Evolutionary conservation across 2,329 filamentous ascomycete species (phyloP).

Genomic region (Trichoderma simmonsii): DNA sequence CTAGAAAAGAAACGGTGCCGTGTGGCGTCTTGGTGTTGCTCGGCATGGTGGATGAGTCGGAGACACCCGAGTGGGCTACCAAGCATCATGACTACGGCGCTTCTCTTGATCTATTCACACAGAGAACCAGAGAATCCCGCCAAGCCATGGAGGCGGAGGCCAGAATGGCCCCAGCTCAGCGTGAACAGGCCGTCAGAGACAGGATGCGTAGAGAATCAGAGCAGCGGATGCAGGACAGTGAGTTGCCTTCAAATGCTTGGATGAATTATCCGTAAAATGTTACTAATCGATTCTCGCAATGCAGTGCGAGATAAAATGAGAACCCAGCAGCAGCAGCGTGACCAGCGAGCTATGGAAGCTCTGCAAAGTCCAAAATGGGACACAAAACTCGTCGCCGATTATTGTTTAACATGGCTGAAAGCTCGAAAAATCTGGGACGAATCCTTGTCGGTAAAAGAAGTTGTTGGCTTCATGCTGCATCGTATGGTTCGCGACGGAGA

Average conservation of each 20-base stretch:
- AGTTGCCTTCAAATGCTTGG: slow-evolving; percentile 23
- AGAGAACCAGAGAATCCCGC: slow-evolving; percentile 39
- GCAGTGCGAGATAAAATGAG: slow-evolving; percentile 44
- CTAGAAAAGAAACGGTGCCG: slow-evolving; percentile 51
- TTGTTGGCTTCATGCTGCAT: slow-evolving; percentile 47
- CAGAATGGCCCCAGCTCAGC: slow-evolving; percentile 41
- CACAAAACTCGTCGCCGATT: slow-evolving; percentile 43
- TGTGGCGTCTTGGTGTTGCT: slow-evolving; percentile 59
- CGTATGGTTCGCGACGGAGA: slow-evolving; percentile 50
- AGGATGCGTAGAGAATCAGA: slow-evolving; percentile 42
- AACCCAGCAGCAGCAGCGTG: slow-evolving; percentile 40
- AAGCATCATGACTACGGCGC: slow-evolving; percentile 37
- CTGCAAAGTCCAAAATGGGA: slow-evolving; percentile 54
- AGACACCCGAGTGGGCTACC: slow-evolving; percentile 55
- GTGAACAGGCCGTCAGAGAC: slow-evolving; percentile 39
- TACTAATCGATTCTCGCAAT: background rate
- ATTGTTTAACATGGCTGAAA: slow-evolving; percentile 45
- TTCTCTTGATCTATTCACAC: slow-evolving; percentile 32
- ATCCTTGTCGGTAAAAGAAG: slow-evolving; percentile 36
- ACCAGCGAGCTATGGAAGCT: slow-evolving; percentile 48
- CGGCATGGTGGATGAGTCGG: slow-evolving; percentile 45
- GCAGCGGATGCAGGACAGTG: slow-evolving; percentile 46
- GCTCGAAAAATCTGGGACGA: slow-evolving; percentile 26
- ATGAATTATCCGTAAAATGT: background rate
- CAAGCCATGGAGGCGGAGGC: slow-evolving; percentile 43